Evolutionary conservation across 2,329 filamentous ascomycete genomes (phyloP), one percentile per base, ranked within the genome.

Genomic region (Colletotrichum australisinense): DNA sequence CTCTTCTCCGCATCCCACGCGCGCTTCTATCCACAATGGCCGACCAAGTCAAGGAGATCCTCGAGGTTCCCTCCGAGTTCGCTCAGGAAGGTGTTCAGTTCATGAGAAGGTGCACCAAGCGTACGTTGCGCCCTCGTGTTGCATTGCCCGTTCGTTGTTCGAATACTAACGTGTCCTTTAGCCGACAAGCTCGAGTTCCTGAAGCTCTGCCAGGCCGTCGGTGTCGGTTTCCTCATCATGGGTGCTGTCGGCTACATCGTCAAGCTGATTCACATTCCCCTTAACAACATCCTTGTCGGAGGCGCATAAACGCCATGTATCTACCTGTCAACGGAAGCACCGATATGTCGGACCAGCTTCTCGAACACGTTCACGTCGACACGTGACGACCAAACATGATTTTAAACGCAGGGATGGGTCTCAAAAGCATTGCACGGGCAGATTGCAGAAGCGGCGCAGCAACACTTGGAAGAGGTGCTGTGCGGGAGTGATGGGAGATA

Each of bases 191-290:
- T 83, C 75, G 84, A 86, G 77, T 86, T 86, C 75, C 78, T 85
- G 67, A 83, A 83, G 76, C 81, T 86, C 69, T 85, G 83, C 80
- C 86, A 88, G 84, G 91, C 91, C 74, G 91, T 93, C 75, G 92
- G 91, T 72, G 88, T 92, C 75, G 92, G 92, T 73, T 93, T 93
- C 84, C 82, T 93, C 75, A 88, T 93, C 82, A 93, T 93, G 91
- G 91, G 91, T 75, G 89, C 90, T 60, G 91, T 93, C 71, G 91
- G 91, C 75, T 93, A 93, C 83, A 83, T 93, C 75, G 90, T 93
- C 80, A 93, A 93, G 87, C 87, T 93, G 79, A 91, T 93, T 76
- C 91, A 93, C 81, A 92, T 93, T 62, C 91, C 91, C 75, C 88
- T 93, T 76, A 93, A 93, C 88, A 91, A 92, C 82, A 90, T 93